Conservation (phyloP, 1,284 basidiomycete genomes). For the Ceraceosorus guamensis region DNA sequence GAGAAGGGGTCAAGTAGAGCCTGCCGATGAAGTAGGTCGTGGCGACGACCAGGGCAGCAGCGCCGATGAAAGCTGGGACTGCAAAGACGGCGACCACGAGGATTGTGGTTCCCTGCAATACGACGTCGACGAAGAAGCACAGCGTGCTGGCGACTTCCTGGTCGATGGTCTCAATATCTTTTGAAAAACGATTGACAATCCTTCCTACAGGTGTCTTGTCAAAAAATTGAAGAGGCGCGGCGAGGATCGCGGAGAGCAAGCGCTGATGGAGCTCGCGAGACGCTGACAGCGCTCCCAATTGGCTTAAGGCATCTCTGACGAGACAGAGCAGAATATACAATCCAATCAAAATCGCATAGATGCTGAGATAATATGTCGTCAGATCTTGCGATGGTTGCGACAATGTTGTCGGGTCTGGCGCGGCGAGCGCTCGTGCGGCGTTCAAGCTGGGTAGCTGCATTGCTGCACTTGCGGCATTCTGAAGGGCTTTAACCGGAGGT, state of each 20-base stretch:
- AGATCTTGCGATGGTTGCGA: neutral
- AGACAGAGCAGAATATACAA: slow-evolving; percentile 34
- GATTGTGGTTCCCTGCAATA: slow-evolving; percentile 25
- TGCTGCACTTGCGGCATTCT: too few species aligned
- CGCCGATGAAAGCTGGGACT: slow-evolving; percentile 32
- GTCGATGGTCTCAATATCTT: slow-evolving; percentile 47
- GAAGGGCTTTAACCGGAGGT: too few species aligned
- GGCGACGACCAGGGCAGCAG: slow-evolving; percentile 29
- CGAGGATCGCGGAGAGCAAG: slow-evolving; percentile 75
- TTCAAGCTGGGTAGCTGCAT: too few species aligned
- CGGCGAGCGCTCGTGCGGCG: too few species aligned
- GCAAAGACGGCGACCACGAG: slow-evolving; percentile 42
- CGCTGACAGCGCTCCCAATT: slow-evolving; percentile 34
- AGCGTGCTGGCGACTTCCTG: slow-evolving; percentile 34
- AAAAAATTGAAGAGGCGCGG: slow-evolving; percentile 57
- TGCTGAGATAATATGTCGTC: slow-evolving; percentile 37
- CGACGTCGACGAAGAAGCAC: slow-evolving; percentile 20
- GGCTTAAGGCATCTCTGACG: slow-evolving; percentile 30
- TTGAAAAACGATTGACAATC: slow-evolving; percentile 46
- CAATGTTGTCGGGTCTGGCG: too few species aligned
- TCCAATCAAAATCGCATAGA: slow-evolving; percentile 32
- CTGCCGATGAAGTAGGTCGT: slow-evolving; percentile 41
- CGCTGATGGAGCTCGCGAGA: slow-evolving; percentile 40
- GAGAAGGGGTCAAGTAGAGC: slow-evolving; percentile 43
- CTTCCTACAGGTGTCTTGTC: slow-evolving; percentile 45